Evolutionary conservation across 129 eudicot species (phyloP).

Genomic region (Solidago caesia): DNA sequence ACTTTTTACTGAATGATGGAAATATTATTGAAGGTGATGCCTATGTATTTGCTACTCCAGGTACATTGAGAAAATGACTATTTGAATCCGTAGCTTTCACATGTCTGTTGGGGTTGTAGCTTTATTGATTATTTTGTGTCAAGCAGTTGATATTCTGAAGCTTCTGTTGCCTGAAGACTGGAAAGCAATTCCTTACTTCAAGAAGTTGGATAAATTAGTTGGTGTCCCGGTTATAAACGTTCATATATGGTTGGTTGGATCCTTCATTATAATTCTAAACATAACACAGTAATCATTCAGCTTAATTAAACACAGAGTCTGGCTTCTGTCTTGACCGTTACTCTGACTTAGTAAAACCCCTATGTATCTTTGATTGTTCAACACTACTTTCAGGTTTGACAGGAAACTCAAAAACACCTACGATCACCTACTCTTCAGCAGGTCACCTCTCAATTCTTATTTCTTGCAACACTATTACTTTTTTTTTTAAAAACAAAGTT

Average conservation of each 20-base stretch:
- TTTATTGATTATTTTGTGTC: slow-evolving; percentile 31
- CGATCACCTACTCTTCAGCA: slow-evolving; percentile 89
- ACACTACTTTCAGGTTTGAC: slow-evolving; percentile 83
- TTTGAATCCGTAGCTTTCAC: slow-evolving; percentile 5
- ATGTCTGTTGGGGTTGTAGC: neutral
- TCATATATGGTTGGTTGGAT: slow-evolving; percentile 83
- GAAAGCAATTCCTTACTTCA: slow-evolving; percentile 87
- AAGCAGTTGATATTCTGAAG: slow-evolving; percentile 92
- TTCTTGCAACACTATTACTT: neutral
- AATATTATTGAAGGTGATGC: slow-evolving; percentile 71
- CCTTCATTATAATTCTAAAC: slow-evolving; percentile 16
- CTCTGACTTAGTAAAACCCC: neutral
- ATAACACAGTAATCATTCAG: neutral
- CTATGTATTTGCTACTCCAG: slow-evolving; percentile 93
- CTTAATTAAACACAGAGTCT: neutral
- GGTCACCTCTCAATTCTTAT: slow-evolving; percentile 39
- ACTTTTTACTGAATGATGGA: slow-evolving; percentile 69
- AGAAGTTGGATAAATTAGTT: slow-evolving; percentile 88
- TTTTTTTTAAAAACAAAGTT: neutral
- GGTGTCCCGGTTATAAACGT: slow-evolving; percentile 99
- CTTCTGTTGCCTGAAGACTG: slow-evolving; percentile 95
- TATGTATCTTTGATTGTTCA: slow-evolving; percentile 6
- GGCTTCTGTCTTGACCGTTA: slow-evolving; percentile 1
- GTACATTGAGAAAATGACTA: slow-evolving; percentile 31
- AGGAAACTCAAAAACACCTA: slow-evolving; percentile 84